A percentile compares a stretch with the other conserved stretches of the same genome.
These are phyloP conservation scores for Picea glauca DNA, from an alignment of 75 land plant genomes.

Conservation along the genomic window DNA sequence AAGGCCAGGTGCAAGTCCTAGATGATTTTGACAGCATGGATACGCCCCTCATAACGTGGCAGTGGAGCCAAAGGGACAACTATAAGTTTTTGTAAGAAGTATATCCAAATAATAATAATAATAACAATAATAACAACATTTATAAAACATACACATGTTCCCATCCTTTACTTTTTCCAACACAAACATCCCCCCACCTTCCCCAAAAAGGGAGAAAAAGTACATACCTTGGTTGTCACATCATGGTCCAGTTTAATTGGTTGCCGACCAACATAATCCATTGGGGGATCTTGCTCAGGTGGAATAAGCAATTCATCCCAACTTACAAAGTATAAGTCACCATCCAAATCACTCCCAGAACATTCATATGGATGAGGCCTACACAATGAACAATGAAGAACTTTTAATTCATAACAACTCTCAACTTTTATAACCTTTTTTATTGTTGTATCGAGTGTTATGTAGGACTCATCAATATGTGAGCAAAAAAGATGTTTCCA, in stretches of 20 bases:
- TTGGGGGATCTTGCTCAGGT: slow-evolving; percentile 24
- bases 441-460: neutral
- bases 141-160: neutral
- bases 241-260: slow-evolving; percentile 33
- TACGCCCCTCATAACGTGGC: no score
- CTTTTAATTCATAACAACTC: neutral
- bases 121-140: neutral
- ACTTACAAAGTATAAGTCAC: slow-evolving; percentile 45
- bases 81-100: no score
- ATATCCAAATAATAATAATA: no score
- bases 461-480: neutral
- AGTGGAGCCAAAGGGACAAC: no score
- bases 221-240: slow-evolving; percentile 32
- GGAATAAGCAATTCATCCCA: slow-evolving; percentile 47
- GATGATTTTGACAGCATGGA: no score
- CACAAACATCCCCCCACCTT: neutral
- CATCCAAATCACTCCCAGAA: slow-evolving; percentile 62
- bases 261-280: slow-evolving; percentile 34
- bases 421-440: neutral
- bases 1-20: no score
- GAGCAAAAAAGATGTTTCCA: neutral
- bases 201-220: neutral
- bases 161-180: neutral
- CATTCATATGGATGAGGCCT: slow-evolving; percentile 61
- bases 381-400: neutral